Evolutionary conservation across 23 red algal genomes (phyloP).

Genomic region (Gracilaria caudata): DNA sequence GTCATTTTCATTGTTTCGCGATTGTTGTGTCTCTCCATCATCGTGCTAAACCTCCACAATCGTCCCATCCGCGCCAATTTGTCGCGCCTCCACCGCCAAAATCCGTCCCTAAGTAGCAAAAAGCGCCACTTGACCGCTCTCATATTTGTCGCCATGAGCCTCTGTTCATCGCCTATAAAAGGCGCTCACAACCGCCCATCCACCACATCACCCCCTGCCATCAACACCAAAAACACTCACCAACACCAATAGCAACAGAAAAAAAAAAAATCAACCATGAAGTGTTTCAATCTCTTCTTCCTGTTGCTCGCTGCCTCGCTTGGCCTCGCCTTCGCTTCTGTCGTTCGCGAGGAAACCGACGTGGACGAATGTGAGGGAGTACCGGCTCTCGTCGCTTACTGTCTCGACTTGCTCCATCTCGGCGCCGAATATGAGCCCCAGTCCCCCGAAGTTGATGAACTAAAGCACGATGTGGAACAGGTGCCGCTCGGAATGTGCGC

Average conservation of each 20-base stretch:
- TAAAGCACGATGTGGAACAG: constrained; percentile 19
- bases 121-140: not conserved
- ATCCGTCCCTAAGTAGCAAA: not conserved
- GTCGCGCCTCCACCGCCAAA: not conserved
- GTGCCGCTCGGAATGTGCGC: constrained; percentile 16
- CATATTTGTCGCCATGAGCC: not conserved
- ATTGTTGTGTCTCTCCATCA: constrained; percentile 14
- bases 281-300: constrained; percentile 25
- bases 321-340: constrained; percentile 1
- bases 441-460: constrained; percentile 4
- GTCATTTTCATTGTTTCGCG: constrained; percentile 11
- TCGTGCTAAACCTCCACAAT: not conserved
- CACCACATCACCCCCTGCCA: not conserved
- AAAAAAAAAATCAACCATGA: not conserved
- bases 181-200: too few relatives aligned
- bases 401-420: constrained; percentile 21
- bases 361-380: constrained; percentile 11
- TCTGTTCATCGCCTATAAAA: not conserved
- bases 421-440: constrained; percentile 4
- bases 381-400: not conserved
- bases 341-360: not conserved
- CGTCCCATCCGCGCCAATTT: not conserved
- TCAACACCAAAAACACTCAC: not conserved
- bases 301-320: constrained; percentile 9
- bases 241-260: not conserved